Conservation (phyloP, 257 asterid genomes). For the Nicotiana tomentosiformis region DNA sequence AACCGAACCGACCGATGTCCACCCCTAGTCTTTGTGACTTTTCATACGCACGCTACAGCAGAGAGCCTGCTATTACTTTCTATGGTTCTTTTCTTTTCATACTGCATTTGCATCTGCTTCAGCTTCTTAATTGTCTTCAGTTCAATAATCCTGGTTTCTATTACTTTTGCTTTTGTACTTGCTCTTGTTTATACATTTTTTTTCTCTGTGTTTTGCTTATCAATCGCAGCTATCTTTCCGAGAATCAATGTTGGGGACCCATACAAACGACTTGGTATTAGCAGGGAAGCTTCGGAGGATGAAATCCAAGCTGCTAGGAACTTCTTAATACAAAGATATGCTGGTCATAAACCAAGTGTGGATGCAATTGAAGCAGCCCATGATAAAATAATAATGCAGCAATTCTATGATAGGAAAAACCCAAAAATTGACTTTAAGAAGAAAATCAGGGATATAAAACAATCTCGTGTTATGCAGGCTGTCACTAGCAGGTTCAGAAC, state of each 20-base stretch:
- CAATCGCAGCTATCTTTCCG: conserved; percentile 62
- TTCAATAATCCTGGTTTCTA: not conserved
- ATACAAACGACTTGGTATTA: conserved; percentile 90
- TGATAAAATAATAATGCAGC: conserved; percentile 91
- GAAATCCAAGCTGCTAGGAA: conserved; percentile 88
- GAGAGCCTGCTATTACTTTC: not conserved
- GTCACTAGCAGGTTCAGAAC: conserved; percentile 75
- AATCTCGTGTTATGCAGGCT: conserved; percentile 74
- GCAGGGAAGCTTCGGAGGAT: conserved; percentile 83
- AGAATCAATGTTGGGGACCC: conserved; percentile 83
- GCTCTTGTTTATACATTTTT: not conserved
- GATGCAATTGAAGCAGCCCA: conserved; percentile 98
- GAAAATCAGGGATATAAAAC: conserved; percentile 80
- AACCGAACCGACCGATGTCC: no score
- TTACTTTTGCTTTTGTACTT: not conserved
- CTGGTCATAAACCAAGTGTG: conserved; percentile 76
- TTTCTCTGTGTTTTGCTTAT: not conserved
- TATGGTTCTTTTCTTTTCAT: no score
- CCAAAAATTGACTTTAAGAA: conserved; percentile 86
- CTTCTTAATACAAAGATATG: conserved; percentile 75
- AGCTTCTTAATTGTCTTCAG: not conserved
- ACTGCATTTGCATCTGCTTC: no score
- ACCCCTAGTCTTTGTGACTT: not conserved
- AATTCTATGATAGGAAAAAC: conserved; percentile 82
- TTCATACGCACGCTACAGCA: not conserved